These are phyloP conservation scores for Stachybotrys chartarum DNA, from an alignment of 2,329 filamentous ascomycete genomes.

Conservation along the genomic window DNA sequence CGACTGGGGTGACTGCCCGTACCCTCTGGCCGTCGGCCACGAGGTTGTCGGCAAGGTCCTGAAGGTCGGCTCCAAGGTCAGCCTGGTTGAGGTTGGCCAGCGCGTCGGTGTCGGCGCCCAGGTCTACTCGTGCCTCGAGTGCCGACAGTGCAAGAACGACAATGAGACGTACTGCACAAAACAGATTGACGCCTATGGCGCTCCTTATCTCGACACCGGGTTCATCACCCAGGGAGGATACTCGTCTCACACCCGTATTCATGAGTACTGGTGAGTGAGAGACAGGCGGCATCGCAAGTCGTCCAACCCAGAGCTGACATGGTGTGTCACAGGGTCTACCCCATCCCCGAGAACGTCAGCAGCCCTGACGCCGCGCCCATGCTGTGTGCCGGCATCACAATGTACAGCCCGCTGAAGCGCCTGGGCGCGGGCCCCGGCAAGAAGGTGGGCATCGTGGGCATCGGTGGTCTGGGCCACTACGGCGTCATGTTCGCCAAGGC, in stretches of 20 bases:
- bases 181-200: slow-evolving; percentile 41
- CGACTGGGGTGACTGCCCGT: slow-evolving; percentile 58
- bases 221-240: slow-evolving; percentile 54
- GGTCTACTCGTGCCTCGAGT: slow-evolving; percentile 42
- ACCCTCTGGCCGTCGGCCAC: slow-evolving; percentile 62
- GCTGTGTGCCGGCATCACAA: slow-evolving; percentile 79
- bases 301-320: slow-evolving; percentile 3
- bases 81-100: slow-evolving; percentile 46
- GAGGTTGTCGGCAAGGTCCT: slow-evolving; percentile 66
- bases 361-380: slow-evolving; percentile 64
- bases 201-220: slow-evolving; percentile 41
- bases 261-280: slow-evolving; percentile 37
- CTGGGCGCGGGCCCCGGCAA: slow-evolving; percentile 71
- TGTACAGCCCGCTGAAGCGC: slow-evolving; percentile 69
- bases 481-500: slow-evolving; percentile 64
- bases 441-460: slow-evolving; percentile 68
- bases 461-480: slow-evolving; percentile 67
- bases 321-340: slow-evolving; percentile 43
- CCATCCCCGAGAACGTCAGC: slow-evolving; percentile 66
- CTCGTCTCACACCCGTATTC: slow-evolving; percentile 25
- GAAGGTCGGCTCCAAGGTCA: slow-evolving; percentile 49
- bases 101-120: slow-evolving; percentile 54
- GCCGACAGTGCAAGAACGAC: slow-evolving; percentile 30
- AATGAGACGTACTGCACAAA: slow-evolving; percentile 33
- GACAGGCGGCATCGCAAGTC: not conserved